Evolutionary conservation across 179 eudicot genomes (phyloP), one percentile per base, ranked within the genome.

Genomic region (Beta corolliflora): DNA sequence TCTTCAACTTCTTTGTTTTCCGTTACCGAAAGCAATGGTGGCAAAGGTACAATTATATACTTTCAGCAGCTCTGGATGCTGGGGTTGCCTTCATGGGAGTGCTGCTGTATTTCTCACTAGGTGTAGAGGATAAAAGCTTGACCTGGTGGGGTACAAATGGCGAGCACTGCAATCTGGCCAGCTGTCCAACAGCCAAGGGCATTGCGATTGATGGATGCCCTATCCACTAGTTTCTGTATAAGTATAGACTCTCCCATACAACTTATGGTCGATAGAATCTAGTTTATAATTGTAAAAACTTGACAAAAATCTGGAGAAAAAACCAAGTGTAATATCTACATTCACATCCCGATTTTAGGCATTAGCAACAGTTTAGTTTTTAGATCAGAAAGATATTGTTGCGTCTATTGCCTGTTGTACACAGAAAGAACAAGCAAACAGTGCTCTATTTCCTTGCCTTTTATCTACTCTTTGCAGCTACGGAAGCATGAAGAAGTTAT

Each of bases 1-100:
- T 96, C 45, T 96, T 96, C 90, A 96, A 96, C 85, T 91, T 83
- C 73, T 94, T 94, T 73, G 81, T 96, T 60, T 94, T 89, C 84
- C 90, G 93, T 4, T 93, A 96, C 83, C 75, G 90, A 65, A 94
- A 96, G 86, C 80, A 79, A 66, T 96, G 99, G 99, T 96, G 99
- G 99, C 97, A 94, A 73, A 92, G 97, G 86, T 96, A 96, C 79
- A 96, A 96, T 70, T 96, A 96, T 54, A 88, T 95, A 69, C 95
- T 95, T 54, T 95, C 98, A 58, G 98, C 95, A 19, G 98, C 95
- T 23, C 78, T 96, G 74, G 99, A 96, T 84, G 99, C 97, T 23
- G 99, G 99, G 81, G 97, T 96, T 53, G 98, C 98, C 70, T 94
- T 96, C 86, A 96, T 96, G 99, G 97, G 90, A 0, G 97, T 96